A percentile compares a stretch with the other conserved stretches of the same genome.
Evolutionary conservation across 192 early-diverging fungal genomes (phyloP).

Genomic region (Coemansia biformis): DNA sequence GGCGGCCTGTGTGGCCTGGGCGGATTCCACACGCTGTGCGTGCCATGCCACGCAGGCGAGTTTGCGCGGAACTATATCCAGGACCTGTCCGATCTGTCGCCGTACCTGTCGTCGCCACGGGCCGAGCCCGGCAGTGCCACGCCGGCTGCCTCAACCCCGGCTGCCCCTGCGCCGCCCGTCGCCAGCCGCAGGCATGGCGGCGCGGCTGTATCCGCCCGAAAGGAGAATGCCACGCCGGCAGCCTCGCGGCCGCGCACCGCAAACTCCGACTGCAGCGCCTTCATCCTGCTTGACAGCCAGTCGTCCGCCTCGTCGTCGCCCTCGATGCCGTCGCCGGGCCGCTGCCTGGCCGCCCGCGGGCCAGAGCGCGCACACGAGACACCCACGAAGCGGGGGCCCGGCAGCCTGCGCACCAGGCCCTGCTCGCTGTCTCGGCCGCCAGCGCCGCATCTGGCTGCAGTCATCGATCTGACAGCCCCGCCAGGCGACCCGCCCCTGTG

Average conservation of each 20-base stretch:
- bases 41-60: constrained; percentile 38
- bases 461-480: constrained; percentile 24
- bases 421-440: neutral
- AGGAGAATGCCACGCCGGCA: too few relatives aligned
- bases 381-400: constrained; percentile 12
- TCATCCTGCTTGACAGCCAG: constrained; percentile 7
- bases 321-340: constrained; percentile 7
- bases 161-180: neutral
- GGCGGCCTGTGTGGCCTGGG: constrained; percentile 47
- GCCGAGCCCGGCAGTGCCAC: neutral
- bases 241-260: neutral
- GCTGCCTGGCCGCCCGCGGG: neutral
- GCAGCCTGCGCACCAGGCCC: neutral
- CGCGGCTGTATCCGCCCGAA: too few relatives aligned
- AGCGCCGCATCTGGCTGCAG: neutral
- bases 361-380: constrained; percentile 5
- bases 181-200: neutral
- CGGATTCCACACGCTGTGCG: constrained; percentile 43
- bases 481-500: neutral
- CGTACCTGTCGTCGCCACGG: constrained; percentile 14
- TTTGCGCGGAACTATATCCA: constrained; percentile 33
- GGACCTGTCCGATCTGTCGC: constrained; percentile 14
- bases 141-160: neutral
- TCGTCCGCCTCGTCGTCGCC: constrained; percentile 20
- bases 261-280: neutral